A percentile compares a stretch with the other conserved stretches of the same genome.
Conservation (phyloP, 2,329 filamentous ascomycete genomes). For the Coniella lustricola region DNA sequence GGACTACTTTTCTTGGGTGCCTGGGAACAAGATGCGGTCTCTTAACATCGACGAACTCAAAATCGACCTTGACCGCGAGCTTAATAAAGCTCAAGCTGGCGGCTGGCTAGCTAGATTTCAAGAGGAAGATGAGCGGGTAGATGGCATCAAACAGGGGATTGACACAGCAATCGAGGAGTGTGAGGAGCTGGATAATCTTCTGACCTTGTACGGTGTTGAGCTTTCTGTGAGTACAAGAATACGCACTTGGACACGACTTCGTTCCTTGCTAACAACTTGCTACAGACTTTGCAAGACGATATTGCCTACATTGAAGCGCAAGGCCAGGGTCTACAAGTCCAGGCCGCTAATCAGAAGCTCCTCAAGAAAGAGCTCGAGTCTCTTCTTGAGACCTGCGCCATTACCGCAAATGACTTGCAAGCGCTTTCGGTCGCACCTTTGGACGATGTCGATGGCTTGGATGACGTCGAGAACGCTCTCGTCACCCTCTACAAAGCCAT, state of each 20-base stretch:
- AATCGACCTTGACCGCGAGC: conserved; percentile 75
- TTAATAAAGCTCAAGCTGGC: conserved; percentile 84
- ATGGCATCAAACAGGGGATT: conserved; percentile 77
- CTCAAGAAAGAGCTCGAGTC: conserved; percentile 84
- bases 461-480: conserved; percentile 70
- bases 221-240: conserved; percentile 59
- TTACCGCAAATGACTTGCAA: conserved; percentile 68
- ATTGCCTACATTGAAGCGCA: conserved; percentile 97
- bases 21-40: conserved; percentile 64
- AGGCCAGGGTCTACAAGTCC: conserved; percentile 91
- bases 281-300: conserved; percentile 83
- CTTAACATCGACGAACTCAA: conserved; percentile 76
- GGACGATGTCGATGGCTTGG: conserved; percentile 62
- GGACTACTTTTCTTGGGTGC: conserved; percentile 82
- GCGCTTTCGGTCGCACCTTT: conserved; percentile 68
- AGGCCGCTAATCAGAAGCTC: conserved; percentile 93
- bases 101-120: conserved; percentile 81
- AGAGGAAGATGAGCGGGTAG: conserved; percentile 84
- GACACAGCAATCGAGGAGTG: conserved; percentile 91
- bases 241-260: not conserved
- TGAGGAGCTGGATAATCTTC: conserved; percentile 87
- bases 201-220: conserved; percentile 93
- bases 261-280: conserved; percentile 19
- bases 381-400: conserved; percentile 84
- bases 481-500: conserved; percentile 86